Evolutionary conservation across 1,284 basidiomycete genomes (phyloP), one percentile per base, ranked within the genome.

Genomic region (Macrocystidia cucumis): DNA sequence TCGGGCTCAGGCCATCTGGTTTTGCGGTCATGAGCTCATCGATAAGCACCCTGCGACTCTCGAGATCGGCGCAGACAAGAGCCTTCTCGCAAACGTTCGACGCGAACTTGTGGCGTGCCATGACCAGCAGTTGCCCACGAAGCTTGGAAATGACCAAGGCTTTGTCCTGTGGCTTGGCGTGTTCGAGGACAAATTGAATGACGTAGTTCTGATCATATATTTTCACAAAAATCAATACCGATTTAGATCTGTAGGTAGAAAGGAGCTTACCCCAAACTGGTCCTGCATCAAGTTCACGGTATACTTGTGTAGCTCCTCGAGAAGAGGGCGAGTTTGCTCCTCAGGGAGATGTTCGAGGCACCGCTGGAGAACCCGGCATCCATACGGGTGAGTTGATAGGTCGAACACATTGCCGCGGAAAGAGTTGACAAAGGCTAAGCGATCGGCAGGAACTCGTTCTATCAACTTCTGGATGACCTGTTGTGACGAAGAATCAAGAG

Each of bases 51-150:
- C 70, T 71, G 36, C 85, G 76, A 41, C 72, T 80, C 13, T 79
- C 74, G 0, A 67, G 35, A 37, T 76, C 72, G 0, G 85, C 75
- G 14, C 69, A 79, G 14, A 81, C 57, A 29, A 97, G 69, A 1
- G 91, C 91, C 58, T 92, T 91, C 63, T 98, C 96, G 54, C 91
- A 87, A 12, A 98, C 96, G 51, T 98, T 98, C 4, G 89, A 93
- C 1, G 95, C 92, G 52, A 95, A 98, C 59, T 98, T 98, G 64
- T 97, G 93, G 31, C 81, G 75, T 1, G 87, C 74, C 70, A 92
- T 77, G 42, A 69, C 65, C 21, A 92, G 57, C 53, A 98, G 74
- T 48, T 86, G 78, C 2, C 90, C 87, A 14, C 75, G 78, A 40
- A 97, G 72, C 49, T 78, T 77, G 7, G 60, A 59, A 39, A 96